phyloP scores from a whole-genome alignment of 306 rosid species.

The Lathyrus oleraceus region DNA sequence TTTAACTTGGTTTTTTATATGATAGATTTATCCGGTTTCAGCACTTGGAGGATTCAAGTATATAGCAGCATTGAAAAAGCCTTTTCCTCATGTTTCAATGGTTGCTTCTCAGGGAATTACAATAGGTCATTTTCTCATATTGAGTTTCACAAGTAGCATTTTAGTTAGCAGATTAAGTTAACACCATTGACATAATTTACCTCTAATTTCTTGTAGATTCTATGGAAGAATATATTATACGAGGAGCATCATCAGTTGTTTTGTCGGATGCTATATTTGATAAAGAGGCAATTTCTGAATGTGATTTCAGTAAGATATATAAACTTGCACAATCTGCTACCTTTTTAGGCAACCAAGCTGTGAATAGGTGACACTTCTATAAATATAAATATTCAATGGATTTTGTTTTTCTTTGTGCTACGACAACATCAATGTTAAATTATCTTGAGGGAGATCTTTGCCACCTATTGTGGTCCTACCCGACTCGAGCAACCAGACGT shows the following conservation, averaged over 20 bases:
- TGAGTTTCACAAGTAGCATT: constrained; percentile 9
- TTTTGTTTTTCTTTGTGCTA: neutral
- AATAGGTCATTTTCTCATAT: constrained; percentile 43
- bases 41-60: constrained; percentile 75
- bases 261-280: constrained; percentile 88
- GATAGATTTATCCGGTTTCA: constrained; percentile 90
- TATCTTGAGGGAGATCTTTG: too few species aligned
- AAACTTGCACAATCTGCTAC: constrained; percentile 69
- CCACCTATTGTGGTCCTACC: too few species aligned
- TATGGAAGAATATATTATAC: constrained; percentile 58
- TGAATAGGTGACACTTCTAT: constrained; percentile 44
- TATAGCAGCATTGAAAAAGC: constrained; percentile 76
- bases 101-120: constrained; percentile 94
- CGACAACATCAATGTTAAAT: neutral
- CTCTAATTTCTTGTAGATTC: constrained; percentile 51
- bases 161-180: neutral
- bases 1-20: constrained; percentile 23
- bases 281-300: constrained; percentile 56
- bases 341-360: constrained; percentile 56
- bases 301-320: constrained; percentile 55
- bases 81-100: constrained; percentile 76
- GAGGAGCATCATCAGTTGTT: constrained; percentile 81
- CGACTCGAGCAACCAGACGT: too few species aligned
- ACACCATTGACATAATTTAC: constrained; percentile 1
- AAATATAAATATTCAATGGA: constrained; percentile 3